These are phyloP conservation scores for Backusella westeae DNA, from an alignment of 192 early-diverging fungal genomes.

Conservation along the genomic window DNA sequence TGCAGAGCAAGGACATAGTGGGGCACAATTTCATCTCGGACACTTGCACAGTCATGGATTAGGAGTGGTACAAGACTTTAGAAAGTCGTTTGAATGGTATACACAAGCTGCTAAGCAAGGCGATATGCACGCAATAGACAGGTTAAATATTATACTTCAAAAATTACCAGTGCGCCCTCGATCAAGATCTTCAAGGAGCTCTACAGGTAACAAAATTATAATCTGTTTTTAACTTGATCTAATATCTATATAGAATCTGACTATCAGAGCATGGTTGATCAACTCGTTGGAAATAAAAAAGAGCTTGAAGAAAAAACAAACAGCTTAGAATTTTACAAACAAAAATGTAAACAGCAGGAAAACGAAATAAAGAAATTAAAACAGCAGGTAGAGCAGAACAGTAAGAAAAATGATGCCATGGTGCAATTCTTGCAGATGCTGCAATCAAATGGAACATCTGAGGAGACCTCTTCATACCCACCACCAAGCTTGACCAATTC, in stretches of 20 bases:
- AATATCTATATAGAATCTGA: not conserved
- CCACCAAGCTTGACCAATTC: not conserved
- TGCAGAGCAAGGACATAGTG: not conserved
- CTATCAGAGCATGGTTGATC: not conserved
- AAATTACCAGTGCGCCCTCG: not conserved
- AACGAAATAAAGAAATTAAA: not conserved
- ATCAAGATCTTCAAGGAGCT: not conserved
- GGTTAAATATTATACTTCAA: not conserved
- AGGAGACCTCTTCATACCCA: not conserved
- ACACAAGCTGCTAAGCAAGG: not conserved
- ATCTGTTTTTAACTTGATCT: too few relatives aligned
- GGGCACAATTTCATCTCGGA: not conserved
- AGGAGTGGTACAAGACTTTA: not conserved
- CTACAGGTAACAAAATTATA: not conserved
- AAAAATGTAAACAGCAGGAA: not conserved
- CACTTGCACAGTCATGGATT: not conserved
- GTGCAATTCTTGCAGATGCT: not conserved
- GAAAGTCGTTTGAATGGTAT: not conserved
- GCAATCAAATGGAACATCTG: not conserved
- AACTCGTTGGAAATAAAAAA: not conserved
- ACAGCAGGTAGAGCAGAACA: not conserved
- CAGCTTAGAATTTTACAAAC: not conserved
- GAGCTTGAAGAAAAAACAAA: not conserved
- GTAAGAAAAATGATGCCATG: not conserved
- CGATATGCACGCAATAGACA: not conserved